These are phyloP conservation scores for Casuarina glauca DNA, from an alignment of 306 rosid genomes.

Conservation along the genomic window DNA sequence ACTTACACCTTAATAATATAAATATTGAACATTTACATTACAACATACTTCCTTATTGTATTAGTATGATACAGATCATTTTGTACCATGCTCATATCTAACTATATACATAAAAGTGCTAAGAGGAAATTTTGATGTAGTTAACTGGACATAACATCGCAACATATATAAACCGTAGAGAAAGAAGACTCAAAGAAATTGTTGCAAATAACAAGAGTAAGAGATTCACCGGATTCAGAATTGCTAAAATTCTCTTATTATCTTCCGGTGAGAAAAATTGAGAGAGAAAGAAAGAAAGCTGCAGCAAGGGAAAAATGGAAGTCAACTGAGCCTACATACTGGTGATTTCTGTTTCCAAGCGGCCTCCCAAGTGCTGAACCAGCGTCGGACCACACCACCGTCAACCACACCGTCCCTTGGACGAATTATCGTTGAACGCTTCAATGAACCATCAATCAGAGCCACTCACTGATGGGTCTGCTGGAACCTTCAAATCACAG, in stretches of 20 bases:
- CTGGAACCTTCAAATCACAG: slow-evolving; percentile 25
- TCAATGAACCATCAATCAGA: slow-evolving; percentile 12
- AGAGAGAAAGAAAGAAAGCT: not conserved
- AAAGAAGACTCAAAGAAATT: slow-evolving; percentile 7
- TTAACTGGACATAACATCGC: too few relatives aligned
- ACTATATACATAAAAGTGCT: too few relatives aligned
- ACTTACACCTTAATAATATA: too few relatives aligned
- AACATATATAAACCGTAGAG: slow-evolving; percentile 24
- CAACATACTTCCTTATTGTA: too few relatives aligned
- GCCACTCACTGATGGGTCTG: slow-evolving; percentile 18
- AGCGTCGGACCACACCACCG: slow-evolving; percentile 35
- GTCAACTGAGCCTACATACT: slow-evolving; percentile 34
- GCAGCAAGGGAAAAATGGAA: slow-evolving; percentile 11
- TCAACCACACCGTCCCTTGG: slow-evolving; percentile 37
- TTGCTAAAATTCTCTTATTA: slow-evolving; percentile 25
- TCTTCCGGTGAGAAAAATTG: slow-evolving; percentile 8
- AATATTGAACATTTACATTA: too few relatives aligned
- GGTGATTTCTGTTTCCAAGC: slow-evolving; percentile 11
- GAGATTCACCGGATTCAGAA: slow-evolving; percentile 45
- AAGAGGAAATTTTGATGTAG: too few relatives aligned
- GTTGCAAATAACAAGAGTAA: slow-evolving; percentile 8
- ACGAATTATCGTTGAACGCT: slow-evolving; percentile 26
- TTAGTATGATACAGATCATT: too few relatives aligned
- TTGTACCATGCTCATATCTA: too few relatives aligned
- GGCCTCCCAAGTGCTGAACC: not conserved